Percentiles rank a stretch among this genome's conserved stretches.
Conservation (phyloP, 1,284 basidiomycete genomes). For the Melampsora occidentalis region DNA sequence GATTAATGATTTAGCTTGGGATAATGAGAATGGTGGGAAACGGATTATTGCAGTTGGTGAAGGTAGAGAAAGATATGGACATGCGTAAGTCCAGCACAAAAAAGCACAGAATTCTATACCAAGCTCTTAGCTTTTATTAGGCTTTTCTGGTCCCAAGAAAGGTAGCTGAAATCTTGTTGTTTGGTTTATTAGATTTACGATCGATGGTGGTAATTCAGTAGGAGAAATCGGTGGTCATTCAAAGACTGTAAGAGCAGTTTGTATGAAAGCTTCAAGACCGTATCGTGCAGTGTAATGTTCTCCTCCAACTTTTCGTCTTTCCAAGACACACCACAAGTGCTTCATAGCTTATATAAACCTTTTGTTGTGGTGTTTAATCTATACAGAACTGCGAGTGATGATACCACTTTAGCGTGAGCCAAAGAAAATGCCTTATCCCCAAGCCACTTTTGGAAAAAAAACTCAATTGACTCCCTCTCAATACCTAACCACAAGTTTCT, state of each 20-base stretch:
- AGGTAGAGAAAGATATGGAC: slow-evolving; percentile 74
- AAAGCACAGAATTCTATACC: not conserved
- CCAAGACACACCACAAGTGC: too few species aligned
- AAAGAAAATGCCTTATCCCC: not conserved
- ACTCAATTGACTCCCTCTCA: not conserved
- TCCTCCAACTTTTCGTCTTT: not conserved
- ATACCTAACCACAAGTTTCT: slow-evolving; percentile 7
- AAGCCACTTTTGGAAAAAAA: not conserved
- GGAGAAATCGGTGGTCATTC: slow-evolving; percentile 93
- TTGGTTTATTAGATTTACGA: slow-evolving; percentile 80
- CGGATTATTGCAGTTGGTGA: slow-evolving; percentile 95
- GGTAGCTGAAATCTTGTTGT: slow-evolving; percentile 63
- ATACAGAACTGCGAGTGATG: slow-evolving; percentile 63
- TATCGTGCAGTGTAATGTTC: slow-evolving; percentile 71
- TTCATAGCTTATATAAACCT: too few species aligned
- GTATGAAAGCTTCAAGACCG: slow-evolving; percentile 83
- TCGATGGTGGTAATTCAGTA: slow-evolving; percentile 70
- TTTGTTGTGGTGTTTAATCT: not conserved
- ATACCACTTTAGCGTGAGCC: slow-evolving; percentile 70
- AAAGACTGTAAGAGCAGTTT: slow-evolving; percentile 88
- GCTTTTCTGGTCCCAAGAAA: not conserved
- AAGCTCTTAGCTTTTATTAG: not conserved
- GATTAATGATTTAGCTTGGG: slow-evolving; percentile 93
- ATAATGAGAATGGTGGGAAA: slow-evolving; percentile 77
- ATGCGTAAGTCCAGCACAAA: slow-evolving; percentile 18